Conservation (phyloP, 371 early-diverging fungal species). For the Sporodiniella umbellata region DNA sequence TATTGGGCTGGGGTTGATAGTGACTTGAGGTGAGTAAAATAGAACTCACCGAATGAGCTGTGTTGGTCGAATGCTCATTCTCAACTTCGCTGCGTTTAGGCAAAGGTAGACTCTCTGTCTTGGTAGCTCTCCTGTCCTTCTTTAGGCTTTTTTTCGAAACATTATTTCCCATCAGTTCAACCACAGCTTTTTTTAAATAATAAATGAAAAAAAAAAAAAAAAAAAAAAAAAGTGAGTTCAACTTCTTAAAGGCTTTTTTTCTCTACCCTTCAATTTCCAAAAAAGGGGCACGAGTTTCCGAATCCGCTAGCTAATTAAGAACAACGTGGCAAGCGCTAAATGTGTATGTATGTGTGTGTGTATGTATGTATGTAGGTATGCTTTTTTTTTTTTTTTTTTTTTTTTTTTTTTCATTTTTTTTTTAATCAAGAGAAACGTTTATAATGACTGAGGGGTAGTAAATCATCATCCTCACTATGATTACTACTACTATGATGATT, state of each 20-base stretch:
- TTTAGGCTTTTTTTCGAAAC: constrained; percentile 12
- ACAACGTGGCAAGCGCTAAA: too few species aligned
- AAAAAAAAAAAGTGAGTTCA: background rate
- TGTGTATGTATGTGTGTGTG: too few species aligned
- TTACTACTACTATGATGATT: too few species aligned
- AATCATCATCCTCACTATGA: constrained; percentile 30
- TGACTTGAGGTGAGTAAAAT: constrained; percentile 38
- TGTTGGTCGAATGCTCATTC: constrained; percentile 44
- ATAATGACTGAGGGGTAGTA: constrained; percentile 32
- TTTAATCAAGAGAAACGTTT: too few species aligned
- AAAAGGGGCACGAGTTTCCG: background rate
- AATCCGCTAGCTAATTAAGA: background rate
- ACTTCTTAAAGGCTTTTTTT: background rate
- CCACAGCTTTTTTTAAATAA: background rate
- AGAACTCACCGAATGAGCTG: constrained; percentile 46
- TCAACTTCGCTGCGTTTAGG: constrained; percentile 27
- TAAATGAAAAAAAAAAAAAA: constrained; percentile 4
- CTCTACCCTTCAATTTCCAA: background rate
- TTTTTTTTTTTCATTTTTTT: too few species aligned
- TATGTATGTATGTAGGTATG: too few species aligned
- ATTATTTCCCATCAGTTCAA: constrained; percentile 20
- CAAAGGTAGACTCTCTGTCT: constrained; percentile 17
- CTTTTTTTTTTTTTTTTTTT: too few species aligned
- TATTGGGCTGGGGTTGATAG: constrained; percentile 13
- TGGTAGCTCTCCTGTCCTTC: constrained; percentile 14